Evolutionary conservation across 345 rosid genomes (phyloP).

Genomic region (Ailanthus altissimus): DNA sequence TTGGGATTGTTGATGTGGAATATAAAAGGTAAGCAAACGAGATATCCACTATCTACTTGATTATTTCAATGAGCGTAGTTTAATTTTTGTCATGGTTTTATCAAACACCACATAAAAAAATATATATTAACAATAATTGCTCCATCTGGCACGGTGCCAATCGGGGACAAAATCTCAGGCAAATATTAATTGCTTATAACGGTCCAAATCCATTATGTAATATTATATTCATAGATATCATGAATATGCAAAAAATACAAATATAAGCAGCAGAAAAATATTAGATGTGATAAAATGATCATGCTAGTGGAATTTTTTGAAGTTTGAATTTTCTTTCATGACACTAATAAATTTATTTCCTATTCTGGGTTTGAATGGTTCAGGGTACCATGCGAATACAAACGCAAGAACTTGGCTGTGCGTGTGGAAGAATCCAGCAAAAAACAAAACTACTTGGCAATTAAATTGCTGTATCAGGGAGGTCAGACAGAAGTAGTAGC

Average conservation of each 20-base stretch:
- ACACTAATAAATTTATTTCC: not conserved
- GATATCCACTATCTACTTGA: not conserved
- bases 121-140: not conserved
- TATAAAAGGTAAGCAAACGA: slow-evolving; percentile 59
- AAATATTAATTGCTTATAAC: slow-evolving; percentile 36
- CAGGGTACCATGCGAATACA: slow-evolving; percentile 88
- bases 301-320: not conserved
- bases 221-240: not conserved
- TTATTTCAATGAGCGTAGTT: not conserved
- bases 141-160: not conserved
- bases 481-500: slow-evolving; percentile 91
- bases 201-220: slow-evolving; percentile 29
- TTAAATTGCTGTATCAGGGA: slow-evolving; percentile 79
- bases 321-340: not conserved
- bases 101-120: not conserved
- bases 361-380: slow-evolving; percentile 1
- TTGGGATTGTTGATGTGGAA: slow-evolving; percentile 62
- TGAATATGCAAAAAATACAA: too few relatives aligned
- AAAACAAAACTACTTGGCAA: slow-evolving; percentile 67
- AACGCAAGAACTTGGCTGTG: slow-evolving; percentile 61
- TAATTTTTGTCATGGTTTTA: slow-evolving; percentile 10
- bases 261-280: not conserved
- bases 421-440: slow-evolving; percentile 91
- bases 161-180: not conserved
- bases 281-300: not conserved